A percentile compares a stretch with the other conserved stretches of the same genome.
phyloP scores from a whole-genome alignment of 2,329 filamentous ascomycete species.

The Onygenales sp. region DNA sequence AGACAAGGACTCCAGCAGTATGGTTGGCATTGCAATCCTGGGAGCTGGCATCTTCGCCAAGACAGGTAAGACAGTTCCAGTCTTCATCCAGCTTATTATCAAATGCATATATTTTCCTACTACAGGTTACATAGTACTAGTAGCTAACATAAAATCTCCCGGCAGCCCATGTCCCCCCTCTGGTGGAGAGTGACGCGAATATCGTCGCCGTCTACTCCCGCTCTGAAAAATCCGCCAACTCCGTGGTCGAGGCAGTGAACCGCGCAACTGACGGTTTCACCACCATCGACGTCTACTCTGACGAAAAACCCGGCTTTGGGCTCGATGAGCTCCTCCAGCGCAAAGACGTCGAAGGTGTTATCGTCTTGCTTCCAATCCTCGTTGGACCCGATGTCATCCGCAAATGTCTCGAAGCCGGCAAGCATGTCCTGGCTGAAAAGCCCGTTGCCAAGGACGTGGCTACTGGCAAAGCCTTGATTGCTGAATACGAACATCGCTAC shows the following conservation, averaged over 20 bases:
- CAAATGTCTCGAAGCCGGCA: conserved; percentile 40
- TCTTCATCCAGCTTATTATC: conserved; percentile 23
- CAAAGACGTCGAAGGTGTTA: conserved; percentile 41
- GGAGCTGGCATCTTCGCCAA: conserved; percentile 34
- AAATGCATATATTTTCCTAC: conserved; percentile 6
- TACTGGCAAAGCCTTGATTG: conserved; percentile 40
- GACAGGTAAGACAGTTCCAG: conserved; percentile 11
- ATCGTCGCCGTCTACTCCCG: conserved; percentile 53
- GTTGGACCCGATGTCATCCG: conserved; percentile 44
- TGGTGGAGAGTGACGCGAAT: conserved; percentile 36
- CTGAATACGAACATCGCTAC: conserved; percentile 40
- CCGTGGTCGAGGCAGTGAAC: conserved; percentile 19
- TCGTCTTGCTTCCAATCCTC: conserved; percentile 45
- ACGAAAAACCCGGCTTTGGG: conserved; percentile 35
- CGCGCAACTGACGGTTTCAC: conserved; percentile 19
- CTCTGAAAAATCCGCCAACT: conserved; percentile 44
- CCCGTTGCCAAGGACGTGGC: conserved; percentile 47
- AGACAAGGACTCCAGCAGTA: conserved; percentile 7
- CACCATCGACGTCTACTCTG: conserved; percentile 45
- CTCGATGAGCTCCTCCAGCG: conserved; percentile 40
- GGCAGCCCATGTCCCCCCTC: conserved; percentile 35
- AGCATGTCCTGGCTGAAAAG: conserved; percentile 50
- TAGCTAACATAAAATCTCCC: conserved; percentile 1
- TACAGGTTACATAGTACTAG: background rate
- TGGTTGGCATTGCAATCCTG: conserved; percentile 44